These are phyloP conservation scores for Mycotypha africana DNA, from an alignment of 371 early-diverging fungal species.

Conservation along the genomic window DNA sequence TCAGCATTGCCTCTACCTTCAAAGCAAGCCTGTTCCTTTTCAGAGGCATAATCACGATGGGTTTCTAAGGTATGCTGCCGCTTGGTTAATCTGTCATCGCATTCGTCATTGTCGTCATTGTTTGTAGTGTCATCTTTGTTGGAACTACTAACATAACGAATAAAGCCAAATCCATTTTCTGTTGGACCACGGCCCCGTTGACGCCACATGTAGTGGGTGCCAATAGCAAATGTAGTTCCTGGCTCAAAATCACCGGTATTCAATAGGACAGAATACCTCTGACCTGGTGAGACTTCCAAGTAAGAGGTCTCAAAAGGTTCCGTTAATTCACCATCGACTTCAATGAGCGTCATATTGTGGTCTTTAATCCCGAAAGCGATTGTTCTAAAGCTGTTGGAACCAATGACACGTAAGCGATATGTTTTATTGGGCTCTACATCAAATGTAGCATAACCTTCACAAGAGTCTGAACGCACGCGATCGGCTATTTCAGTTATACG, in stretches of 20 bases:
- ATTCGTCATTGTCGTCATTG: not conserved
- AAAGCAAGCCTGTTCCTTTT: too few species aligned
- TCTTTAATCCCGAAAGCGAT: slow-evolving; percentile 30
- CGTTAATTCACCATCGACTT: slow-evolving; percentile 33
- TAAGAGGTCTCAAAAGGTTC: slow-evolving; percentile 14
- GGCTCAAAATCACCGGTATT: slow-evolving; percentile 11
- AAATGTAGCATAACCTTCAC: slow-evolving; percentile 25
- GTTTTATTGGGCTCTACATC: slow-evolving; percentile 29
- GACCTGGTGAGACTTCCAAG: slow-evolving; percentile 23
- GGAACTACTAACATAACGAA: slow-evolving; percentile 10
- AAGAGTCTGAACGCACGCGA: not conserved
- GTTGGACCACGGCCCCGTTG: slow-evolving; percentile 15
- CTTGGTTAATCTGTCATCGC: not conserved
- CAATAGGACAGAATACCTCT: slow-evolving; percentile 24
- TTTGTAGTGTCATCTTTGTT: not conserved
- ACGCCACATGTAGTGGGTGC: slow-evolving; percentile 18
- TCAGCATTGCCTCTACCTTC: too few species aligned
- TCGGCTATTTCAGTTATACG: too few species aligned
- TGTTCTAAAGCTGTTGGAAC: slow-evolving; percentile 23
- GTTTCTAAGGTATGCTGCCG: not conserved
- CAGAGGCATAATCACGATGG: not conserved
- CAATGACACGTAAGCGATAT: slow-evolving; percentile 40
- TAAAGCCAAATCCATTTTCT: slow-evolving; percentile 22
- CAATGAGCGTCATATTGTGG: slow-evolving; percentile 42
- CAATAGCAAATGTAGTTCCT: slow-evolving; percentile 18